Evolutionary conservation across 2,329 filamentous ascomycete species (phyloP), one percentile per base, ranked within the genome.

Genomic region (Colletotrichum salicis): DNA sequence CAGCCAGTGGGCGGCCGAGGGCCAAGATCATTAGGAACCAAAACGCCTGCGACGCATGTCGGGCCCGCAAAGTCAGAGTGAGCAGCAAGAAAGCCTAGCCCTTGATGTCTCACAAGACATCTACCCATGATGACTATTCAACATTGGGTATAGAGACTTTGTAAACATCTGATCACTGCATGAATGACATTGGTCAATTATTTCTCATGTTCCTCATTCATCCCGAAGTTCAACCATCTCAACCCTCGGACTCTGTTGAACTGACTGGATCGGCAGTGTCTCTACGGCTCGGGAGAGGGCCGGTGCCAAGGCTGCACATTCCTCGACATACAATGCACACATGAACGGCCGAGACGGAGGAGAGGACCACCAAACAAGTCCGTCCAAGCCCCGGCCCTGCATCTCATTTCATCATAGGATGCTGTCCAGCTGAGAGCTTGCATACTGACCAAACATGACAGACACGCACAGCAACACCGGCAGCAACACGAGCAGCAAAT

Each of bases 31-130:
- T 56, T 35, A 63, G 65, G n/a, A 78, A 77, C 45, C 75, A 78
- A 62, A 78, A 78, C 29, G 79, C 79, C 7, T 80, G 79, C 59
- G 79, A 80, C 64, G 74, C 70, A 11, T 80, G 79, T 52, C 75
- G 79, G 29, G 64, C 74, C 13, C 72, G 79, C 41, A 79, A 79
- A 72, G 74, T 79, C 54, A 78, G 78, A 76, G 74, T 74, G 55
- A 67, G 74, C 55, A 37, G 8, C 7, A 22, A 8, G 19, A 22
- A 48, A 48, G 15, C 6, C 37, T 41, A 45, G 12, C 3, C 48
- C 31, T 19, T 5, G 15, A 31, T 27, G 5, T 37, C 13, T 12
- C 8, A 27, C 24, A 15, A 27, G 6, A 4, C 13, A 11, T 45
- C 22, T 37, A 10, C 41, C 8, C 33, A 12, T 12, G 29, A 7